Base-by-base conservation (phyloP, 2,329 filamentous ascomycete species). In the Colletotrichum karsti region DNA sequence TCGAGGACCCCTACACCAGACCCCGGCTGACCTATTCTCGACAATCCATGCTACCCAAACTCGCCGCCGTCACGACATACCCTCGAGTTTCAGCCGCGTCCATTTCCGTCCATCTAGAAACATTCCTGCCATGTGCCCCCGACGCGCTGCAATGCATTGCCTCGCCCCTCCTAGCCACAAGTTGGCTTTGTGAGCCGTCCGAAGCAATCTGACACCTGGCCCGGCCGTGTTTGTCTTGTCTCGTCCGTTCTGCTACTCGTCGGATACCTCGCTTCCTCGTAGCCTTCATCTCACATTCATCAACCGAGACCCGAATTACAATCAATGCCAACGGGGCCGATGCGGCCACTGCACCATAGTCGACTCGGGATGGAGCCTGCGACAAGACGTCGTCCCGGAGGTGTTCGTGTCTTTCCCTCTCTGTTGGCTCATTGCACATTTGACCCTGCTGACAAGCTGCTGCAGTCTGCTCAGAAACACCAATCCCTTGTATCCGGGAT, bases 121-220 rank as follows among this genome's bases (percentile, higher is more conserved):
- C 33, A 51, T 41, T 33, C 13, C 33, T 24, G 39, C 15, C 18
- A 24, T 46, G 15, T 58, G 55, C 28, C 35, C n/a, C 37, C 37
- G 18, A 55, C 37, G n/a, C 20, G 37, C 37, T 46, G 28, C 37
- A 22, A 33, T 46, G 41, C 53, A 22, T 28, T 15, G 54, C 30
- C 15, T 37, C 8, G 37, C 22, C 20, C 53, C n/a, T 46, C 22
- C 37, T 20, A 48, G 10, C 39, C 46, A 22, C 46, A 37, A 44
- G 37, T 37, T 24, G 26, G 15, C 54, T 51, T 37, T 48, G 55
- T 20, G 18, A 44, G 24, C 26, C 26, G 44, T 59, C 44, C 35
- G 26, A 57, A 59, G 44, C 35, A 35, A 59, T 33, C 44, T 64
- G 54, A 59, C 54, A 59, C 61, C 13, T 59, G 62, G 28, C 44